Percentiles rank a stretch among this genome's conserved stretches.
These are phyloP conservation scores for Lobulomyces angularis DNA, from an alignment of 192 early-diverging fungal species.

Conservation along the genomic window DNA sequence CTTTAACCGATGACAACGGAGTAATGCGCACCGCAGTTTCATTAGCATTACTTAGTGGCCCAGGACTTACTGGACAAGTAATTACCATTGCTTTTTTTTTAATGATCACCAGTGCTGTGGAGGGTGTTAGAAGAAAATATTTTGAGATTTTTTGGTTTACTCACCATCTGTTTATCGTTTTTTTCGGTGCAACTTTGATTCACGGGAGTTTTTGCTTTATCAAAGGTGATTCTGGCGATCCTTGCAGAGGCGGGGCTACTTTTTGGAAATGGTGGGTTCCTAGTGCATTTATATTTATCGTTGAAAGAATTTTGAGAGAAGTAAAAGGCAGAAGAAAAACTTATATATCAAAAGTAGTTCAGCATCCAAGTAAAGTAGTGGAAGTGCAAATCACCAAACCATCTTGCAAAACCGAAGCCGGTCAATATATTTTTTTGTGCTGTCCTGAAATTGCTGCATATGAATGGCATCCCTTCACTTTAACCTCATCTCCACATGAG, in stretches of 20 bases:
- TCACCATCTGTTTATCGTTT: slow-evolving; percentile 75
- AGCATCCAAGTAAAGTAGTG: slow-evolving; percentile 69
- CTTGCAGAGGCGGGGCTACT: slow-evolving; percentile 55
- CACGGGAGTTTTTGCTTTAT: slow-evolving; percentile 81
- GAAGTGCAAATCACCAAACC: slow-evolving; percentile 69
- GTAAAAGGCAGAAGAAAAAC: slow-evolving; percentile 52
- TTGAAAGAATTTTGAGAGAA: slow-evolving; percentile 63
- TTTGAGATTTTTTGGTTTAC: slow-evolving; percentile 79
- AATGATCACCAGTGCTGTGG: slow-evolving; percentile 61
- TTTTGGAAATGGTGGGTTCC: slow-evolving; percentile 75
- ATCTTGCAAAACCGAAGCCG: slow-evolving; percentile 42
- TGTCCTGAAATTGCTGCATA: slow-evolving; percentile 59
- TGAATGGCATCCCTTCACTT: slow-evolving; percentile 77
- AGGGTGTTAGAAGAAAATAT: slow-evolving; percentile 45
- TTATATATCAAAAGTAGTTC: slow-evolving; percentile 65
- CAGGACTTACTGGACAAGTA: slow-evolving; percentile 71
- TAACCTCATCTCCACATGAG: slow-evolving; percentile 71
- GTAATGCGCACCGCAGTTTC: slow-evolving; percentile 29
- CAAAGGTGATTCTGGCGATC: slow-evolving; percentile 33
- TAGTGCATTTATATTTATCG: slow-evolving; percentile 52
- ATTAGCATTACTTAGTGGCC: slow-evolving; percentile 52
- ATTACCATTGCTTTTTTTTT: slow-evolving; percentile 57
- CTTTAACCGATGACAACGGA: slow-evolving; percentile 15
- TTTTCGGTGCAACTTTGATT: slow-evolving; percentile 64
- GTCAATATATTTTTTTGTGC: slow-evolving; percentile 68